Conservation (phyloP, 2,329 filamentous ascomycete species). For the Decorospora gaudefroyi region DNA sequence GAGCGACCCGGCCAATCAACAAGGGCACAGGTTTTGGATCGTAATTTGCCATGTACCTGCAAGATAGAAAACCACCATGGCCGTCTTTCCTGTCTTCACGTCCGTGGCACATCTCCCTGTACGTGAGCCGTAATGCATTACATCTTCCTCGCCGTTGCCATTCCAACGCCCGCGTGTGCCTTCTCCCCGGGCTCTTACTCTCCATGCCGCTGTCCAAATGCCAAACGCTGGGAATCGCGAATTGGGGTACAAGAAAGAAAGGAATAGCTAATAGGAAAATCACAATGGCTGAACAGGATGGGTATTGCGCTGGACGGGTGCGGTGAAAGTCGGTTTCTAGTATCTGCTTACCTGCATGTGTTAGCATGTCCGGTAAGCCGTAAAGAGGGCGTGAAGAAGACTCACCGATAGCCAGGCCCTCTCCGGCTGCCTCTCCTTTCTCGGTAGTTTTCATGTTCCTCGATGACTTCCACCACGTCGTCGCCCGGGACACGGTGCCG, state of each 20-base stretch:
- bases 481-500: conserved; percentile 53
- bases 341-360: conserved; percentile 6
- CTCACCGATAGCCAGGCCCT: conserved; percentile 55
- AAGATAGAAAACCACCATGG: too few relatives aligned
- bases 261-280: background rate
- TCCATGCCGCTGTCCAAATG: conserved; percentile 10
- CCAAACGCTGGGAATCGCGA: conserved; percentile 7
- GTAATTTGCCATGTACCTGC: too few relatives aligned
- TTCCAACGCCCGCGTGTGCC: background rate
- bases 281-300: background rate
- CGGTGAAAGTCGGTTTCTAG: background rate
- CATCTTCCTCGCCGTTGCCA: background rate
- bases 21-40: too few relatives aligned
- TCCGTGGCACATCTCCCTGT: too few relatives aligned
- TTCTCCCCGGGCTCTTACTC: background rate
- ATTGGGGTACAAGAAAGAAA: conserved; percentile 17
- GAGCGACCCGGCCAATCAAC: too few relatives aligned
- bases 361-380: background rate
- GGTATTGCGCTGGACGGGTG: background rate
- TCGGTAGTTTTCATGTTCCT: conserved; percentile 57
- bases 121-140: conserved; percentile 3
- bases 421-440: conserved; percentile 46
- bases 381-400: conserved; percentile 17
- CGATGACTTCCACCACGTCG: conserved; percentile 63
- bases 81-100: too few relatives aligned